Evolutionary conservation across 192 early-diverging fungal genomes (phyloP), one percentile per base, ranked within the genome.

Genomic region (Coemansia sp.): DNA sequence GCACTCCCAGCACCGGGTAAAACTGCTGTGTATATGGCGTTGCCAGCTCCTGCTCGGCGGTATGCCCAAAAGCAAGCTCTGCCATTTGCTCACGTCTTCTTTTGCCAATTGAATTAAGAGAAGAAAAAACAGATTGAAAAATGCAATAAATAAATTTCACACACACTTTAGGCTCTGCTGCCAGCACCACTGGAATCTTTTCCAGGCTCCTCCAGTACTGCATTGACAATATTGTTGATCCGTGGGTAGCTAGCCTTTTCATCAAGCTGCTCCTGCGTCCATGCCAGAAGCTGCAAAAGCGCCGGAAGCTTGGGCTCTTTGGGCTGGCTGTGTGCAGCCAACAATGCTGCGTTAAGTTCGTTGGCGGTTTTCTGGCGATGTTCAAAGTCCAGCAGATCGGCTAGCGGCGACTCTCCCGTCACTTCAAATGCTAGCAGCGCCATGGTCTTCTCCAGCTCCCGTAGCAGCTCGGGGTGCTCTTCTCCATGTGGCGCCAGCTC

Each of bases 401-500:
- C 84, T 16, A 99, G 85, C 18, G 97, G 94, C 49, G 58, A 57
- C 14, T 70, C 55, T 0, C 61, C 58, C 15, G 62, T 71, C 41
- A 86, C 71, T 21, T 96, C 92, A 76, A 99, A 99, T 5, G 94
- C 97, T 43, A 99, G 78, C 50, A 99, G 74, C 2, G 95, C 90
- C 95, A 99, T 98, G 9, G 95, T 96, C 30, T 85, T 80, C 59
- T 99, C 97, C 37, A 99, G 72, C 63, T 99, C 97, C 21, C 88
- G 81, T 36, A 99, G 63, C 76, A 99, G 90, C 70, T 98, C 97
- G 7, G 95, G 93, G 76, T 72, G 91, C 63, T 97, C 93, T 72
- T 98, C 95, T 5, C 96, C 97, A 23, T 91, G 84, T n/a, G 95
- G 92, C 12, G 96, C 95, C 70, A 99, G 78, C 68, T 98, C 96